A percentile compares a stretch with the other conserved stretches of the same genome.
Conservation (phyloP, 2,329 filamentous ascomycete species). For the Daldinia sp. region DNA sequence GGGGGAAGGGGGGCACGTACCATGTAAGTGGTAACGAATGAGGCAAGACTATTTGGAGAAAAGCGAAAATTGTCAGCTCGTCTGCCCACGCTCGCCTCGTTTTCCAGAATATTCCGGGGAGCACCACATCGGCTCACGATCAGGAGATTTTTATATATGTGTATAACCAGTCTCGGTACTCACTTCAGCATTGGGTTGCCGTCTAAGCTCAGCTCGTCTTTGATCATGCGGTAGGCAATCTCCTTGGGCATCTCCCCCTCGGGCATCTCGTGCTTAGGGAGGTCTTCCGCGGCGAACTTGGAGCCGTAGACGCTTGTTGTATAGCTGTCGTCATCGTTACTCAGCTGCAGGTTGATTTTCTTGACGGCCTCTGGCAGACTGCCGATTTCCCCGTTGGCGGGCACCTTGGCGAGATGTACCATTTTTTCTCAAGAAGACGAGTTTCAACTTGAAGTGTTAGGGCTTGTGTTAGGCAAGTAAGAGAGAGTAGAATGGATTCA, state of each 20-base stretch:
- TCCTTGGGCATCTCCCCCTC: conserved; percentile 91
- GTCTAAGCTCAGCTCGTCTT: conserved; percentile 91
- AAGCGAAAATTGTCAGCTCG: conserved; percentile 25
- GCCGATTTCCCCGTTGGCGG: conserved; percentile 47
- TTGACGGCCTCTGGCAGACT: conserved; percentile 54
- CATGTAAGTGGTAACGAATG: conserved; percentile 97
- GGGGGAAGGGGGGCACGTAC: conserved; percentile 59
- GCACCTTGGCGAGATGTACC: conserved; percentile 65
- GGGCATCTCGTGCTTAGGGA: conserved; percentile 88
- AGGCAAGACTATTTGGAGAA: conserved; percentile 73
- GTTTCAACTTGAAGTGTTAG: background rate
- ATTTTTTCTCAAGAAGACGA: conserved; percentile 51
- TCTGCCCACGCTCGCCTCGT: conserved; percentile 31
- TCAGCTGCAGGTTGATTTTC: conserved; percentile 62
- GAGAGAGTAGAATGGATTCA: conserved; percentile 9
- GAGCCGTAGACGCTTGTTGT: conserved; percentile 90
- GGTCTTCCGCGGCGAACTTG: conserved; percentile 81
- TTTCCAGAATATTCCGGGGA: conserved; percentile 12
- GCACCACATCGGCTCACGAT: conserved; percentile 19
- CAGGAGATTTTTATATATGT: conserved; percentile 26
- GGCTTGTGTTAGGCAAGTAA: conserved; percentile 12
- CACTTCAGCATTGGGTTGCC: conserved; percentile 90
- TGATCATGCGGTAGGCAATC: conserved; percentile 96
- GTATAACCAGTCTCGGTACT: conserved; percentile 42
- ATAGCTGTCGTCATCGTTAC: conserved; percentile 68